These are phyloP conservation scores for Porphyrellus cyaneotinctus DNA, from an alignment of 768 basidiomycete species.

Conservation along the genomic window DNA sequence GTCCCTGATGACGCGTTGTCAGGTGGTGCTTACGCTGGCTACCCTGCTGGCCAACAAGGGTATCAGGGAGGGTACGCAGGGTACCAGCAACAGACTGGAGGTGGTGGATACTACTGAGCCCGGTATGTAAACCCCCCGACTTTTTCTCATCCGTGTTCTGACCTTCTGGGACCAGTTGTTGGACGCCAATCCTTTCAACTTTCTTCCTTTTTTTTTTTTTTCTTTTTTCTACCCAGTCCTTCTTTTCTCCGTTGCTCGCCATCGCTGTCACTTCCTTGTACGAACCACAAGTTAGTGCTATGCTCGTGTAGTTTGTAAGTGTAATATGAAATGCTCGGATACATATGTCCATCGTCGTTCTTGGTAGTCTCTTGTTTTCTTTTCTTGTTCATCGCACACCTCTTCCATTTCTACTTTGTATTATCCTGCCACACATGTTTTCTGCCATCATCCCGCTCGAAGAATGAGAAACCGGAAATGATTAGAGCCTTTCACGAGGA, in stretches of 20 bases:
- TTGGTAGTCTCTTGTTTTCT: background rate
- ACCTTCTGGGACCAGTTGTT: background rate
- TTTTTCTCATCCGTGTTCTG: background rate
- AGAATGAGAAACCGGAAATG: background rate
- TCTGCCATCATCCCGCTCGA: too few species aligned
- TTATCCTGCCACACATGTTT: background rate
- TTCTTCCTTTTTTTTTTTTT: background rate
- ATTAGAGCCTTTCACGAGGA: background rate
- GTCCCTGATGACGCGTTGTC: background rate
- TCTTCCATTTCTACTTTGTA: slow-evolving; percentile 4
- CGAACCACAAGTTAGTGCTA: slow-evolving; percentile 6
- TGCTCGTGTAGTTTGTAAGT: slow-evolving; percentile 15
- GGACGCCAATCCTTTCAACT: background rate
- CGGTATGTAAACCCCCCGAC: background rate
- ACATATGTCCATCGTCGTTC: background rate
- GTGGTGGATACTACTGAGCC: slow-evolving; percentile 28
- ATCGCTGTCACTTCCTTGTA: background rate
- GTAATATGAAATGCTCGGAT: slow-evolving; percentile 17
- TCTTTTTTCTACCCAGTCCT: background rate
- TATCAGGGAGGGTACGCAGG: slow-evolving; percentile 24
- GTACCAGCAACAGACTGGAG: slow-evolving; percentile 20
- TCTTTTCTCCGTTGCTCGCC: background rate
- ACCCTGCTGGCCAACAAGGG: slow-evolving; percentile 14
- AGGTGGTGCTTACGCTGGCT: slow-evolving; percentile 13
- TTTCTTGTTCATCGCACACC: background rate